Conservation (phyloP, 768 basidiomycete genomes). For the Suillus plorans region DNA sequence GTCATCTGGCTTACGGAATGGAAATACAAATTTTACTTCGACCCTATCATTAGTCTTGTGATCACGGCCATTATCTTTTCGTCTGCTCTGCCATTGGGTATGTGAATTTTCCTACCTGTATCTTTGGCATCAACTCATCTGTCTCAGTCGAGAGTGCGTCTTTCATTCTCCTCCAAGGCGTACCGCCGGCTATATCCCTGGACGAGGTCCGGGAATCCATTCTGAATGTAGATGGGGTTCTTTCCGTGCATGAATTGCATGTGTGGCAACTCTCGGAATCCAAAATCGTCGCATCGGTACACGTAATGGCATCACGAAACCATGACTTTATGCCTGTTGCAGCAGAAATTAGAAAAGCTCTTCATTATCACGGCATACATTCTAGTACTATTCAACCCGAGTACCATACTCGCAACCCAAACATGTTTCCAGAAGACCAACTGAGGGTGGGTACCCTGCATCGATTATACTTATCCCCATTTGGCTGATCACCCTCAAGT, state of each 20-base stretch:
- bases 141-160: slow-evolving; percentile 79
- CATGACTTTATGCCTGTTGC: slow-evolving; percentile 93
- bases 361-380: slow-evolving; percentile 93
- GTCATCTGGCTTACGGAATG: slow-evolving; percentile 90
- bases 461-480: slow-evolving; percentile 4
- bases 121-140: slow-evolving; percentile 10
- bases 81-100: slow-evolving; percentile 88
- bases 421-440: slow-evolving; percentile 42
- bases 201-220: slow-evolving; percentile 88
- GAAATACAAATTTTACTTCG: slow-evolving; percentile 87
- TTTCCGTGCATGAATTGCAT: slow-evolving; percentile 89
- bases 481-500: slow-evolving; percentile 32
- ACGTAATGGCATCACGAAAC: slow-evolving; percentile 79
- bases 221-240: slow-evolving; percentile 76
- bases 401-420: slow-evolving; percentile 46
- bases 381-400: slow-evolving; percentile 95
- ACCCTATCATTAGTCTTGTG: slow-evolving; percentile 89
- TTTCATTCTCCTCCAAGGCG: slow-evolving; percentile 93
- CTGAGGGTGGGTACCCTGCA: slow-evolving; percentile 41
- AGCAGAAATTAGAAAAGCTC: slow-evolving; percentile 73
- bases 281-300: slow-evolving; percentile 94
- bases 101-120: slow-evolving; percentile 20
- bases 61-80: slow-evolving; percentile 98
- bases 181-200: slow-evolving; percentile 84
- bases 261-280: slow-evolving; percentile 97